Evolutionary conservation across 257 asterid genomes (phyloP).

Genomic region (Knoxia roxburghii): DNA sequence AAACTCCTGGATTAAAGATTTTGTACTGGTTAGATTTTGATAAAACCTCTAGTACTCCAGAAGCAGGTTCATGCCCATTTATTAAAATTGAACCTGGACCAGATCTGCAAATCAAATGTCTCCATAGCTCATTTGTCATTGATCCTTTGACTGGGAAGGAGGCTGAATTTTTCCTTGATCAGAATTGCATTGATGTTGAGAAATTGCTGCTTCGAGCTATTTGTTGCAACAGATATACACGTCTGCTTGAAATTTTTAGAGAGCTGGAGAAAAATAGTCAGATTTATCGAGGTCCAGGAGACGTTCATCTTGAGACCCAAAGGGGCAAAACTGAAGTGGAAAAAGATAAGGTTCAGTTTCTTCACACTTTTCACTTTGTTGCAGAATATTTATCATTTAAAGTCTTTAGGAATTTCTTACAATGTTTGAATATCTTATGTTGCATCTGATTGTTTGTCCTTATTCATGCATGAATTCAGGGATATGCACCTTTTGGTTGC

Average conservation of each 20-base stretch:
- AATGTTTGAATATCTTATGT: neutral
- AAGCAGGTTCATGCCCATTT: slow-evolving; percentile 61
- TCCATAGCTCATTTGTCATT: slow-evolving; percentile 81
- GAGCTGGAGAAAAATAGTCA: slow-evolving; percentile 74
- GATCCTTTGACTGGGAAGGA: slow-evolving; percentile 84
- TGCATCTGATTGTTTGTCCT: neutral
- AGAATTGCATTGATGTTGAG: slow-evolving; percentile 84
- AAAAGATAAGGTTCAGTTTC: slow-evolving; percentile 45
- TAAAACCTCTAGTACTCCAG: slow-evolving; percentile 56
- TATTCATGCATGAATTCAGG: neutral
- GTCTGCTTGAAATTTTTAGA: slow-evolving; percentile 80
- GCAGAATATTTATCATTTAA: neutral
- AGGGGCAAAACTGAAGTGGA: slow-evolving; percentile 41
- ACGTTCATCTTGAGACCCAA: slow-evolving; percentile 61
- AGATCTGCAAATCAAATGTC: slow-evolving; percentile 84
- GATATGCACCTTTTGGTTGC: slow-evolving; percentile 6
- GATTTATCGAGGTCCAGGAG: slow-evolving; percentile 71
- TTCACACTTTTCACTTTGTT: neutral
- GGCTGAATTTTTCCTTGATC: slow-evolving; percentile 73
- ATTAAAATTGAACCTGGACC: slow-evolving; percentile 87
- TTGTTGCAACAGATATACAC: slow-evolving; percentile 80
- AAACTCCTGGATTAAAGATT: slow-evolving; percentile 92
- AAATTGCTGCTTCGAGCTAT: slow-evolving; percentile 82
- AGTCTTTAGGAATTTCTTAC: neutral
- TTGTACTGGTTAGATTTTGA: slow-evolving; percentile 93